Evolutionary conservation across 2,329 filamentous ascomycete species (phyloP).

Genomic region (Fusarium anguioides): DNA sequence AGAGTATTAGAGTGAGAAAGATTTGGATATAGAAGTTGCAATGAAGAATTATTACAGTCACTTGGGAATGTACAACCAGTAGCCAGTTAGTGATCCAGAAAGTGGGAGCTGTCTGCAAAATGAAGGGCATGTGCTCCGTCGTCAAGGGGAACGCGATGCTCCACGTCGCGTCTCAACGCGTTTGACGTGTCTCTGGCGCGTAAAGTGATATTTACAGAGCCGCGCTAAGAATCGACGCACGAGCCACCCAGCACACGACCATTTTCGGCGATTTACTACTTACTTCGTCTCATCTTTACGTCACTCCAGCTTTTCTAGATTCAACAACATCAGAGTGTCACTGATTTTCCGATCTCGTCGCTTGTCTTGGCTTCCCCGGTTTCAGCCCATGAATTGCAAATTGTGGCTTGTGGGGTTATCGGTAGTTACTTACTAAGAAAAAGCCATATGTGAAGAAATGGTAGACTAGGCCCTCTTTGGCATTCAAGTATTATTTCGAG

Average conservation of each 20-base stretch:
- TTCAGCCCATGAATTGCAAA: neutral
- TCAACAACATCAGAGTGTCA: neutral
- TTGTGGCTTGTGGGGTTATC: neutral
- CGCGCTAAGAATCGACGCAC: conserved; percentile 3
- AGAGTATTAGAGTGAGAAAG: neutral
- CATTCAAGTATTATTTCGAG: neutral
- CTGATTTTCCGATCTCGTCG: neutral
- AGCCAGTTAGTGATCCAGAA: conserved; percentile 23
- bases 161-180: conserved; percentile 13
- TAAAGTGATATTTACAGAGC: conserved; percentile 8
- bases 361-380: neutral
- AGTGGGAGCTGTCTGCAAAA: conserved; percentile 13
- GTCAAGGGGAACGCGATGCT: conserved; percentile 34
- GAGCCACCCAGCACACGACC: conserved; percentile 11
- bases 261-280: neutral
- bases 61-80: conserved; percentile 15
- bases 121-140: conserved; percentile 28
- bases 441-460: neutral
- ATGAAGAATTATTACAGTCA: neutral
- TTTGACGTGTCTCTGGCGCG: conserved; percentile 5
- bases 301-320: conserved; percentile 10
- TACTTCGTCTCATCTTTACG: conserved; percentile 2
- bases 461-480: neutral
- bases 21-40: conserved; percentile 6
- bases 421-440: neutral